phyloP scores from a whole-genome alignment of 1,139 yeast species.

The Meyerozyma smithsonii region DNA sequence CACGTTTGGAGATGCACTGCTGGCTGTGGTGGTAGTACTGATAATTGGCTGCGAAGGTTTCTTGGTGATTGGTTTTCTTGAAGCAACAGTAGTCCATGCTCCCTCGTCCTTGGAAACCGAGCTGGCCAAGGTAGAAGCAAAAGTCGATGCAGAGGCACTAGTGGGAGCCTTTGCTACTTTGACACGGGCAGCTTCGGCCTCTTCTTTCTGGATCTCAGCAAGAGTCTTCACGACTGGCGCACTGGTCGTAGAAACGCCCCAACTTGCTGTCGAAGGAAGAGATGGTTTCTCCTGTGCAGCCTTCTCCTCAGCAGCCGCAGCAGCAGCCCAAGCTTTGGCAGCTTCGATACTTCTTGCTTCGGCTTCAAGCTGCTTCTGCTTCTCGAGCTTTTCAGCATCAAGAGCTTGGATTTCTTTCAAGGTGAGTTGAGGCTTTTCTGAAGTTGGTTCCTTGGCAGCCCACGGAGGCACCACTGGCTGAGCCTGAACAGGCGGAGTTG shows the following conservation, averaged over 20 bases:
- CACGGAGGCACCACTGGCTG: constrained; percentile 43
- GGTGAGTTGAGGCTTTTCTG: constrained; percentile 48
- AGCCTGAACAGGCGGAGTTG: constrained; percentile 10
- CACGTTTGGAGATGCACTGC: constrained; percentile 37
- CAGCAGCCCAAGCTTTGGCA: constrained; percentile 18
- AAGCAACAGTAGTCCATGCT: constrained; percentile 45
- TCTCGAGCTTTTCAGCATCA: constrained; percentile 52
- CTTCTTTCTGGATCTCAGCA: constrained; percentile 45
- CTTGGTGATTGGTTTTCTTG: constrained; percentile 27
- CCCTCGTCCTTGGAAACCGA: constrained; percentile 26
- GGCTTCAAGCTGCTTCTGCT: constrained; percentile 31
- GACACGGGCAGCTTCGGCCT: constrained; percentile 35
- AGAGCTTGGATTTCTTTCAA: constrained; percentile 67
- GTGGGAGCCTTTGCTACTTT: constrained; percentile 21
- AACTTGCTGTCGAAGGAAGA: constrained; percentile 48
- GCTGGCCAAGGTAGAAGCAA: constrained; percentile 19
- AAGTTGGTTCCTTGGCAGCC: constrained; percentile 34
- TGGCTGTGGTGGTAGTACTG: constrained; percentile 21
- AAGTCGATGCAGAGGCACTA: constrained; percentile 13
- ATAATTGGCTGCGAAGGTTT: constrained; percentile 21
- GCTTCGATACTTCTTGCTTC: constrained; percentile 21
- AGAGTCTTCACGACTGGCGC: constrained; percentile 29
- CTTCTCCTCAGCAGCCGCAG: constrained; percentile 22
- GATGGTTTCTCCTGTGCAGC: constrained; percentile 19
- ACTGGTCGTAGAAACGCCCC: constrained; percentile 42